Conservation (phyloP, 306 rosid species). For the Elaeagnus macrophylla region DNA sequence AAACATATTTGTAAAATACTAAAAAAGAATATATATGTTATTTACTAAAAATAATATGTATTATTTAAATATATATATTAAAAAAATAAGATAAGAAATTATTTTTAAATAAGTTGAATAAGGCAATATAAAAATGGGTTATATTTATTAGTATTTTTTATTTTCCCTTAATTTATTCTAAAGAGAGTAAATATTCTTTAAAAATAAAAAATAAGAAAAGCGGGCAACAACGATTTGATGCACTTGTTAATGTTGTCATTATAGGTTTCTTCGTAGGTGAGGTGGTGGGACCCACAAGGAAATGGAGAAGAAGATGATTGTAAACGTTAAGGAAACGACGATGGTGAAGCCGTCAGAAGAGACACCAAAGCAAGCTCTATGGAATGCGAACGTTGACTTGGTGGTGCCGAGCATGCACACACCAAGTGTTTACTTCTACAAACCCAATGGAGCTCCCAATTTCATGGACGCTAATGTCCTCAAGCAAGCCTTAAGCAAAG, state of each 20-base stretch:
- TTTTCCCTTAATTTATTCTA: too few species aligned
- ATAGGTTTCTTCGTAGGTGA: not conserved
- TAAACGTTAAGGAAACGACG: conserved; percentile 21
- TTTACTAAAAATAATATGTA: too few species aligned
- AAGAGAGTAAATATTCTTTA: too few species aligned
- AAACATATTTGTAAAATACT: too few species aligned
- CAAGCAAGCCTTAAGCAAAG: conserved; percentile 56
- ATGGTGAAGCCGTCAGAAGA: conserved; percentile 47
- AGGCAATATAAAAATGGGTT: too few species aligned
- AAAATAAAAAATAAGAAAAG: too few species aligned
- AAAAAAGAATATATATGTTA: too few species aligned
- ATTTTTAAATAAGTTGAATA: too few species aligned
- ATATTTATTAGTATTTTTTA: too few species aligned
- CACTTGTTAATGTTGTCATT: not conserved
- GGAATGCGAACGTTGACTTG: conserved; percentile 62
- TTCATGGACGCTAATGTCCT: conserved; percentile 46
- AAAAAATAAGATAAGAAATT: too few species aligned
- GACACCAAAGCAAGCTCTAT: conserved; percentile 27
- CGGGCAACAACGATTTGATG: too few species aligned
- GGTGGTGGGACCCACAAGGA: not conserved
- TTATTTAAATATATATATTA: too few species aligned
- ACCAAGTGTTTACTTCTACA: conserved; percentile 58
- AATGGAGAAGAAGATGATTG: conserved; percentile 16
- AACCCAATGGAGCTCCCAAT: conserved; percentile 24
- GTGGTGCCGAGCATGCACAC: conserved; percentile 61